Percentiles rank a stretch among this genome's conserved stretches.
Evolutionary conservation across 176 grass and related monocot genomes (phyloP).

Genomic region (Eleusine coracana): DNA sequence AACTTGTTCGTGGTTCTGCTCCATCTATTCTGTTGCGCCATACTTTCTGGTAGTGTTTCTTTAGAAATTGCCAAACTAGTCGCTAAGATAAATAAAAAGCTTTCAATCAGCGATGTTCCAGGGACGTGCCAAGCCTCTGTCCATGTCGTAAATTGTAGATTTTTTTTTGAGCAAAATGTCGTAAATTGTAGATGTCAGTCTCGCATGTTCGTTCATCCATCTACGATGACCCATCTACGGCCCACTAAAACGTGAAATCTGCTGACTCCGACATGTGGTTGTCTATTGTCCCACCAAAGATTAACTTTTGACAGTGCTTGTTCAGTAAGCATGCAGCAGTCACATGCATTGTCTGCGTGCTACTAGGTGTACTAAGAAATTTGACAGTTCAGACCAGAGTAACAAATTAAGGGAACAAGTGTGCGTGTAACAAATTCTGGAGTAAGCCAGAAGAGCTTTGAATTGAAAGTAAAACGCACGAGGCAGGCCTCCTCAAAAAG

Average conservation of each 20-base stretch:
- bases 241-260: not conserved
- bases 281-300: not conserved
- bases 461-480: not conserved
- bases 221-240: not conserved
- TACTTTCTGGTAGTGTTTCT: no score
- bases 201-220: not conserved
- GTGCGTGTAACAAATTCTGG: no score
- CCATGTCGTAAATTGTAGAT: no score
- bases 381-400: no score
- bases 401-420: no score
- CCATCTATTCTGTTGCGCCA: no score
- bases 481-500: not conserved
- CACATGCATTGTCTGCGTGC: not conserved
- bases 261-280: not conserved
- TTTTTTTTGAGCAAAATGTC: no score
- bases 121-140: no score
- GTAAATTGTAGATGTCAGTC: not conserved
- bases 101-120: no score
- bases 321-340: not conserved
- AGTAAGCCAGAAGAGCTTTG: not conserved
- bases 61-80: no score
- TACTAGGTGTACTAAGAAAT: not conserved
- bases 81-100: no score
- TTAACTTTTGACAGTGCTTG: not conserved
- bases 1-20: no score